A percentile compares a stretch with the other conserved stretches of the same genome.
phyloP scores from a whole-genome alignment of 805 yeast species.

The Starmerella cellae region DNA sequence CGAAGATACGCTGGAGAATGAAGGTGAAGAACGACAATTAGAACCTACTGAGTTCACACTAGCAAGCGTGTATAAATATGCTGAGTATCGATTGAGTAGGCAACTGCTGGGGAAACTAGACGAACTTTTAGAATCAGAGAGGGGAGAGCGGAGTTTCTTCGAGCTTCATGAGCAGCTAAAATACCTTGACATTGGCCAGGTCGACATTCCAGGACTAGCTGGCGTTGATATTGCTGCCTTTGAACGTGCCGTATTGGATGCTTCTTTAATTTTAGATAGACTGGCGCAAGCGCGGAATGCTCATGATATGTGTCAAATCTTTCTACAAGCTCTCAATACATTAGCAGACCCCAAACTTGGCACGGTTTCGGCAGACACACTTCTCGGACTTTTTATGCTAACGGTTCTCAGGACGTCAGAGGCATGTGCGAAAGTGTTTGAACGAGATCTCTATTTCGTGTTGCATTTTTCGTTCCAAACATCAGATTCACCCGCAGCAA shows the following conservation, averaged over 20 bases:
- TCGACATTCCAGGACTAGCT: slow-evolving; percentile 29
- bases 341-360: slow-evolving; percentile 27
- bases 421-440: slow-evolving; percentile 36
- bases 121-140: slow-evolving; percentile 19
- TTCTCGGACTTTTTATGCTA: slow-evolving; percentile 58
- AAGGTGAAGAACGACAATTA: not conserved
- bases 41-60: not conserved
- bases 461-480: slow-evolving; percentile 37
- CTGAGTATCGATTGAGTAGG: slow-evolving; percentile 56
- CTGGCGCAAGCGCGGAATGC: slow-evolving; percentile 26
- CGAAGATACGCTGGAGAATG: not conserved
- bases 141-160: slow-evolving; percentile 15
- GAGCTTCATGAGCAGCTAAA: slow-evolving; percentile 17
- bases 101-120: slow-evolving; percentile 46
- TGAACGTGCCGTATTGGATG: slow-evolving; percentile 32
- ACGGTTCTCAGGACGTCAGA: slow-evolving; percentile 47
- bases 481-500: slow-evolving; percentile 2
- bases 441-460: slow-evolving; percentile 53
- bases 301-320: slow-evolving; percentile 23
- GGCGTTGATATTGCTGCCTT: slow-evolving; percentile 21
- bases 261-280: slow-evolving; percentile 23
- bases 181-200: slow-evolving; percentile 32
- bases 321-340: slow-evolving; percentile 40
- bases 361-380: slow-evolving; percentile 63
- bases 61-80: slow-evolving; percentile 44